A percentile compares a stretch with the other conserved stretches of the same genome.
phyloP scores from a whole-genome alignment of 345 rosid species.

The Erodium maritimum region DNA sequence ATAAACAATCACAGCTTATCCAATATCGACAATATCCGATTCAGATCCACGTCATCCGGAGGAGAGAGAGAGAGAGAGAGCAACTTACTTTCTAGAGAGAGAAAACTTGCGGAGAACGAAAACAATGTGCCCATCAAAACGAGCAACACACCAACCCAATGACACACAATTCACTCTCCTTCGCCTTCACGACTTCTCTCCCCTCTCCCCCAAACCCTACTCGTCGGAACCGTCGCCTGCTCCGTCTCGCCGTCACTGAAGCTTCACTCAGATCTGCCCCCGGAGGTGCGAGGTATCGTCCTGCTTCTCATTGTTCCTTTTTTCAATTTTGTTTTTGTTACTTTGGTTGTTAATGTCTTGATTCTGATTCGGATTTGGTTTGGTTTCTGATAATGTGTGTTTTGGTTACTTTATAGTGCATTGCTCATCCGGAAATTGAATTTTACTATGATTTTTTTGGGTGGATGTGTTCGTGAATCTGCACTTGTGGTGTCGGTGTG shows the following conservation, averaged over 20 bases:
- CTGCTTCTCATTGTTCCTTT: neutral
- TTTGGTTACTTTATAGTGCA: too few species aligned
- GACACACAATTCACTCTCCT: neutral
- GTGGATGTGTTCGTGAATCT: too few species aligned
- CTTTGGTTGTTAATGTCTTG: neutral
- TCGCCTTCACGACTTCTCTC: neutral
- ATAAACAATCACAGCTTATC: neutral
- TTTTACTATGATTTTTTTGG: too few species aligned
- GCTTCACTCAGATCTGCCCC: neutral
- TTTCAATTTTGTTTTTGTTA: neutral
- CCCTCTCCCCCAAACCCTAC: neutral
- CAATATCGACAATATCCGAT: neutral
- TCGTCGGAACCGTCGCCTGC: neutral
- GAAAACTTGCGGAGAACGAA: neutral
- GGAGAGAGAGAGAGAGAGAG: conserved; percentile 1
- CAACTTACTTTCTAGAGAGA: neutral
- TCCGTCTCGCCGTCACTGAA: too few species aligned
- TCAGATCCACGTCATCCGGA: conserved; percentile 1
- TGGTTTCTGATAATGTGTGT: too few species aligned
- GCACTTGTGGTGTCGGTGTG: too few species aligned
- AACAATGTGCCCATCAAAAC: neutral
- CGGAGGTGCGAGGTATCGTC: neutral
- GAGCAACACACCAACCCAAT: neutral
- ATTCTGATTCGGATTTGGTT: too few species aligned
- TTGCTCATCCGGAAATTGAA: too few species aligned